A percentile compares a stretch with the other conserved stretches of the same genome.
phyloP scores from a whole-genome alignment of 805 yeast genomes.

The Wickerhamomyces hampshirensis region DNA sequence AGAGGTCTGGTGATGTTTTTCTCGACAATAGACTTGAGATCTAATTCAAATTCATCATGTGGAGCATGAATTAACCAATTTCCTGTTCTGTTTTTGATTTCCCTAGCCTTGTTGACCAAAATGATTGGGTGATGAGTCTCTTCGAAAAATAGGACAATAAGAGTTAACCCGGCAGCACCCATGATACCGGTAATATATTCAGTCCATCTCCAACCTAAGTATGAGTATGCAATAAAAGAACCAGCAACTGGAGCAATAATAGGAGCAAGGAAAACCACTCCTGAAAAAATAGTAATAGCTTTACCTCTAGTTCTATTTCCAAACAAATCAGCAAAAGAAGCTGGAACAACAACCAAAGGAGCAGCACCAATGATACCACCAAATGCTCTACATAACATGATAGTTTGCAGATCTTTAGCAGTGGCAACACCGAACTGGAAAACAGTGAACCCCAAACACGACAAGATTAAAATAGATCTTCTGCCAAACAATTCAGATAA shows the following conservation, averaged over 20 bases:
- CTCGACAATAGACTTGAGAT: slow-evolving; percentile 53
- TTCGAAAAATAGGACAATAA: slow-evolving; percentile 40
- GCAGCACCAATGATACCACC: slow-evolving; percentile 82
- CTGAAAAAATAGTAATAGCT: slow-evolving; percentile 66
- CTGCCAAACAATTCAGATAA: slow-evolving; percentile 77
- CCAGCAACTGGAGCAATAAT: slow-evolving; percentile 78
- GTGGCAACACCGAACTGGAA: slow-evolving; percentile 74
- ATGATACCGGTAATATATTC: slow-evolving; percentile 65
- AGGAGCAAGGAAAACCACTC: slow-evolving; percentile 77
- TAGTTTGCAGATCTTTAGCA: slow-evolving; percentile 73
- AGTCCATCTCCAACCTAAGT: slow-evolving; percentile 84
- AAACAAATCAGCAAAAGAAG: slow-evolving; percentile 80
- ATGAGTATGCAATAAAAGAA: slow-evolving; percentile 54
- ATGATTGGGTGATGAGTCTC: slow-evolving; percentile 76
- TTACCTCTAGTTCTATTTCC: slow-evolving; percentile 63
- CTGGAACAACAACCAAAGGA: slow-evolving; percentile 82
- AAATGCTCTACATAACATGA: slow-evolving; percentile 73
- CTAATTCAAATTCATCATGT: slow-evolving; percentile 58
- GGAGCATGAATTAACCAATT: slow-evolving; percentile 83
- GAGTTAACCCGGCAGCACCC: slow-evolving; percentile 37
- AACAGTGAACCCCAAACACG: slow-evolving; percentile 50
- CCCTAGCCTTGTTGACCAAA: slow-evolving; percentile 56
- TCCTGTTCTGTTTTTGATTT: slow-evolving; percentile 60
- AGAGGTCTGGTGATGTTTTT: slow-evolving; percentile 68
- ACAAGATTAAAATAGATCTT: slow-evolving; percentile 50